Evolutionary conservation across 177 flowering plant genomes (phyloP), one percentile per base, ranked within the genome.

Genomic region (Vitis hybrid): DNA sequence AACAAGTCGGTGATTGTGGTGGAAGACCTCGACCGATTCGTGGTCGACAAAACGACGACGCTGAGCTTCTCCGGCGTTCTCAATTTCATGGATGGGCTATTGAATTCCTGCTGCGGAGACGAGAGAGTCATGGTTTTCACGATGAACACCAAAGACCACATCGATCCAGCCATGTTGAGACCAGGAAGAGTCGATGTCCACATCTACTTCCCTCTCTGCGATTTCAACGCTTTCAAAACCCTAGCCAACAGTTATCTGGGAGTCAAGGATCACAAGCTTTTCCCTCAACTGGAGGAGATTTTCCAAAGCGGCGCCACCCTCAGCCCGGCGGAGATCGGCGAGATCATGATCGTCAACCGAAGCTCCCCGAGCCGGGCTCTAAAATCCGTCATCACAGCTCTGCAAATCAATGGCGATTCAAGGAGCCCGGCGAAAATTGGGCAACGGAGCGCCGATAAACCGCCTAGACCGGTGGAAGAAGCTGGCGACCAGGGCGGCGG

Each of bases 101-200:
- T 77, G 48, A 19, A 65, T 65, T 86, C 93, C 2, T 79, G 90
- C 75, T 87, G 93, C 71, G 89, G 86, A 0, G 99, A 92, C 51
- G 97, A 89, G 67, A 73, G 95, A n/a, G 83, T 94, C 5, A 89
- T 94, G 95, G 90, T 94, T 1, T 88, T 90, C 75, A 94, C 99
- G 2, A 84, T 88, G 89, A 89, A 74, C 70, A 62, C 75, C 57
- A 89, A 86, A 70, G 91, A 89, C 5, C 74, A 70, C 0, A 71
- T 90, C 51, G 97, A 94, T 68, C 86, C 84, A 15, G 74, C 83
- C 1, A 65, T 92, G 3, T 71, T 92, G 5, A 66, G 98, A 52
- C 98, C 97, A 0, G 98, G 98, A 2, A 71, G 98, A 55, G 76
- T 94, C 48, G 98, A 94, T 60, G 91, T 87, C 10, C 97, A 90